Evolutionary conservation across 2,329 filamentous ascomycete genomes (phyloP), one percentile per base, ranked within the genome.

Genomic region (Colletotrichum sp.): DNA sequence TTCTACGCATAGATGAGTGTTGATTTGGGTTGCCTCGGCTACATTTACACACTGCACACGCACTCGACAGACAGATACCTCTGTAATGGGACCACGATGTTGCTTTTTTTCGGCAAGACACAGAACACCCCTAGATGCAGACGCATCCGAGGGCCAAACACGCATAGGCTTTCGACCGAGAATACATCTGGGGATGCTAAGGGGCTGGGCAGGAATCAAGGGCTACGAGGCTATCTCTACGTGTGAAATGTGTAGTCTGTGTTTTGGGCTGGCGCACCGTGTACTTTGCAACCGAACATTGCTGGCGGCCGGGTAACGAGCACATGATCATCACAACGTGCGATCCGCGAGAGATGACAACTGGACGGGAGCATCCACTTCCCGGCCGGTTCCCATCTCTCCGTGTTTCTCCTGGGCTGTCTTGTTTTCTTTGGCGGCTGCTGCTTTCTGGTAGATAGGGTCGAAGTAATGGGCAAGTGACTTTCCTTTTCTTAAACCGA

Each of bases 1-100:
- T 76, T 70, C 73, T 69, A 68, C 66, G 76, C 69, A 77, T 76
- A 76, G 74, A 76, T 66, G 74, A 76, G 74, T 74, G 74, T 76
- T 76, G 66, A 66, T 76, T 76, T 74, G 74, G 71, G 43, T 76
- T 66, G 71, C 60, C 58, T 43, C 71, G 66, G 71, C 65, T 76
- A 30, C 66, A 52, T 64, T 70, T 73, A 16, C 70, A 38, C 69
- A 61, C 65, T 55, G 64, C 74, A 70, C 71, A 74, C 71, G 60
- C 65, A 76, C 67, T 68, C 70, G 56, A 68, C 73, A 72, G 38
- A 70, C 52, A 73, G 69, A 75, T 75, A 75, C 70, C 62, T 75
- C 70, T 75, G 73, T 73, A 73, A 75, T 67, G 70, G 73, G 73
- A 75, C 69, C 43, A 72, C 56, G 70, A 64, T 56, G 56, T 64